Base-by-base conservation (phyloP, 2,329 filamentous ascomycete species). In the Fusarium sp. region DNA sequence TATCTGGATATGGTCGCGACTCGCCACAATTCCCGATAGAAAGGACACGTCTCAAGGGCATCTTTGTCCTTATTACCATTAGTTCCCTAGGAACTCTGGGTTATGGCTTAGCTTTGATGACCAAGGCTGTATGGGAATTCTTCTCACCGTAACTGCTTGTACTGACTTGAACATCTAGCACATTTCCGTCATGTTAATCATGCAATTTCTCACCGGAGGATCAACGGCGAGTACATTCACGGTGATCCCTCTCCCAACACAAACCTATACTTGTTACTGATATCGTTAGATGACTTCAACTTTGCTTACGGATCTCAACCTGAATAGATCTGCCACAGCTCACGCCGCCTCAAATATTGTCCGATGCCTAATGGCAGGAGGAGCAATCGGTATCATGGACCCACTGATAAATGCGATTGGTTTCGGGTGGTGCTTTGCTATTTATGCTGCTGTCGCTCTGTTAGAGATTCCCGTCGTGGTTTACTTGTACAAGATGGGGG, bases 281-380 rank as follows among this genome's bases (percentile, higher is more conserved):
- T 40, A 20, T 20, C 16, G 8, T 3, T 31, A 62, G 64, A 57
- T 66, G 45, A 56, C 45, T 6, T 47, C 47, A 11, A 62, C 78
- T 5, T 77, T 79, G 37, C 64, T 80, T 11, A 80, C 78, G 2
- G 78, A 79, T 61, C 70, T 78, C 20, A 79, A 79, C 60, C 60
- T 67, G 9, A 37, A 76, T 45, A 42, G 62, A 11, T 78, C 76
- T 0, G 78, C 77, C 4, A 79, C 78, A 10, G 78, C 73, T 6
- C 78, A 80, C 22, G 77, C 71, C 22, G 70, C 78, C 7, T 79
- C 69, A 14, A 79, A 76, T 58, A 63, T 80, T 11, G 70, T 80
- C 4, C 68, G 78, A 24, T 79, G 78, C 50, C 50, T 76, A 9
- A 62, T 66, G 9, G 78, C 72, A 8, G 78, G 72, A 45, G 76